These are phyloP conservation scores for Cucurbita ficifolia DNA, from an alignment of 306 rosid genomes.

Conservation along the genomic window DNA sequence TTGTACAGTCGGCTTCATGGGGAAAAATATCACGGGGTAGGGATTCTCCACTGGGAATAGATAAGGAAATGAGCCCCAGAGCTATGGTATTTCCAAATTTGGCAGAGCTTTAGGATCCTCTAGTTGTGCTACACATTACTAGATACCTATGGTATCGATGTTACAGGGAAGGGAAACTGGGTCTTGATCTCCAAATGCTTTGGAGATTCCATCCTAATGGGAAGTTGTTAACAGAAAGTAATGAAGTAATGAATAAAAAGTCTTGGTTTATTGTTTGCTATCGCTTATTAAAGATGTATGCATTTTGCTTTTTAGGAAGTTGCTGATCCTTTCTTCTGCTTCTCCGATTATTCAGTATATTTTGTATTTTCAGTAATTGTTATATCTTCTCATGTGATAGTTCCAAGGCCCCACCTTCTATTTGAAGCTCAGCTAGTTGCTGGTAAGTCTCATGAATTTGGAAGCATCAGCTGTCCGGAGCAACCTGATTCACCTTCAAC, in stretches of 20 bases:
- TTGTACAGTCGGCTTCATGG: no score
- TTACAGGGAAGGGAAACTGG: not conserved
- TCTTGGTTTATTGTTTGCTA: not conserved
- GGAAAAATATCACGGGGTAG: no score
- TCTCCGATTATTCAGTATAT: not conserved
- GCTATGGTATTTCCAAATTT: not conserved
- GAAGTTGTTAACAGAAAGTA: no score
- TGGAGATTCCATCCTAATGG: not conserved
- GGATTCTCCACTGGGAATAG: no score
- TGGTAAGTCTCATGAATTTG: slow-evolving; percentile 81
- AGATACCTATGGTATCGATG: not conserved
- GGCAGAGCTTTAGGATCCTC: not conserved
- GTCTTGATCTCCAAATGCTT: not conserved
- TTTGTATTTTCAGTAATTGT: slow-evolving; percentile 12
- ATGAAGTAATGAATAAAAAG: not conserved
- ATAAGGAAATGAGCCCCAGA: not conserved
- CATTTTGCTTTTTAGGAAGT: not conserved
- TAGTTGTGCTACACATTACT: not conserved
- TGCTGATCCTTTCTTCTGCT: not conserved
- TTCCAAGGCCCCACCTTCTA: slow-evolving; percentile 88
- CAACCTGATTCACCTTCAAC: slow-evolving; percentile 44
- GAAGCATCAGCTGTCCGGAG: slow-evolving; percentile 60
- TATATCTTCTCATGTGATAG: slow-evolving; percentile 30
- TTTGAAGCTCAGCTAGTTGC: slow-evolving; percentile 94
- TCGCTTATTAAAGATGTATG: not conserved